These are phyloP conservation scores for Gloeophyllum trabeum DNA, from an alignment of 768 basidiomycete genomes.

Conservation along the genomic window DNA sequence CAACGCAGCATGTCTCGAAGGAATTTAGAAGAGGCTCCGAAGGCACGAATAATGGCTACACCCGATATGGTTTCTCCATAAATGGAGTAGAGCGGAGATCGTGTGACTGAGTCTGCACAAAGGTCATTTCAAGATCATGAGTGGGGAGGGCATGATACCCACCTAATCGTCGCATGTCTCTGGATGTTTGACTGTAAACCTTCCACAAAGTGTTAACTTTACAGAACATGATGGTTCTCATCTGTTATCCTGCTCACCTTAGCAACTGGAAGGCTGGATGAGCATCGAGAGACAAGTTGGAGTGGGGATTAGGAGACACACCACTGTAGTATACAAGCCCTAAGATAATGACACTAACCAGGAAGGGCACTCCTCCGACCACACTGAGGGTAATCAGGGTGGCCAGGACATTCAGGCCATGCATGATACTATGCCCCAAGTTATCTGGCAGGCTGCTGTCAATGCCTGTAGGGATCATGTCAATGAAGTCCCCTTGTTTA, in stretches of 20 bases:
- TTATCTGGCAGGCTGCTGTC: slow-evolving; percentile 79
- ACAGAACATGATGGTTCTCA: neutral
- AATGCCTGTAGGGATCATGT: slow-evolving; percentile 35
- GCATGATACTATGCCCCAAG: slow-evolving; percentile 70
- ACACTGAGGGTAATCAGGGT: slow-evolving; percentile 66
- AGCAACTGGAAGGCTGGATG: slow-evolving; percentile 17
- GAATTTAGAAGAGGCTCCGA: slow-evolving; percentile 83
- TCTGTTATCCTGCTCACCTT: slow-evolving; percentile 21
- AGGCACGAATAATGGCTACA: slow-evolving; percentile 58
- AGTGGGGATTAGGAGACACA: slow-evolving; percentile 18
- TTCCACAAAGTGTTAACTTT: slow-evolving; percentile 9
- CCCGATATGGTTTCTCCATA: slow-evolving; percentile 43
- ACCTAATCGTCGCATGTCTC: slow-evolving; percentile 78
- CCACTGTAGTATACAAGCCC: slow-evolving; percentile 63
- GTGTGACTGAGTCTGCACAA: slow-evolving; percentile 25
- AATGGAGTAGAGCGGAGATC: slow-evolving; percentile 39
- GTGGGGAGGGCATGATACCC: slow-evolving; percentile 8
- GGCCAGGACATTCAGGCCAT: slow-evolving; percentile 56
- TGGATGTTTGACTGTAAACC: slow-evolving; percentile 76
- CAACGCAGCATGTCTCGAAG: slow-evolving; percentile 74
- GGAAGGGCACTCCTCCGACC: slow-evolving; percentile 70
- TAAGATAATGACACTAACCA: slow-evolving; percentile 44
- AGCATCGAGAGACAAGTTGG: slow-evolving; percentile 22
- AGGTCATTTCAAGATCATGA: neutral
- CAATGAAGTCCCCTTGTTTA: neutral